Percentiles rank a stretch among this genome's conserved stretches.
phyloP scores from a whole-genome alignment of 169 alveolate genomes.

The Theileria annulata region DNA sequence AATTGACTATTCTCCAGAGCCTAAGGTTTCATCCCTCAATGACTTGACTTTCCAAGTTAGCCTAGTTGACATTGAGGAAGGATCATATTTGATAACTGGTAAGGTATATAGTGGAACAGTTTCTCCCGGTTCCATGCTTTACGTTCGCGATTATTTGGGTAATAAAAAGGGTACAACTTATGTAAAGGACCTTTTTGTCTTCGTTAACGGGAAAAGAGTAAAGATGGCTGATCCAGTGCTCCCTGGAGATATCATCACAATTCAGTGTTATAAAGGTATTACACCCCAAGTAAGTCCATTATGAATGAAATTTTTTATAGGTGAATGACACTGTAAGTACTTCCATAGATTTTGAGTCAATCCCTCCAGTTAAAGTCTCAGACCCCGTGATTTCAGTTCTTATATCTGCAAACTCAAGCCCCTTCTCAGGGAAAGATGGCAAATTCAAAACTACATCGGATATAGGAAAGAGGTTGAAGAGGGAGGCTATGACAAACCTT shows the following conservation, averaged over 20 bases:
- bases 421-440: conserved; percentile 91
- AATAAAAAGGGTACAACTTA: conserved; percentile 69
- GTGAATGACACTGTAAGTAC: conserved; percentile 78
- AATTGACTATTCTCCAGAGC: conserved; percentile 45
- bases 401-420: conserved; percentile 88
- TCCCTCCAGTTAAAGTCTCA: conserved; percentile 85
- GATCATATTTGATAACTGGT: conserved; percentile 77
- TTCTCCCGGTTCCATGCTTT: conserved; percentile 68
- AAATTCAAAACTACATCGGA: conserved; percentile 76
- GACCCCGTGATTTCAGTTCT: conserved; percentile 90
- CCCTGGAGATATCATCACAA: conserved; percentile 78
- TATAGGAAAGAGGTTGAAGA: conserved; percentile 86
- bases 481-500: conserved; percentile 89
- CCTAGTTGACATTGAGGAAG: conserved; percentile 76
- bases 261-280: conserved; percentile 72
- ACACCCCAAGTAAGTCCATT: conserved; percentile 43
- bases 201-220: conserved; percentile 69
- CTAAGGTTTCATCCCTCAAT: conserved; percentile 39
- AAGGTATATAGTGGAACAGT: conserved; percentile 78
- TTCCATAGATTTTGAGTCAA: conserved; percentile 59
- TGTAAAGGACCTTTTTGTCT: conserved; percentile 71
- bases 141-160: conserved; percentile 65
- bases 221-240: conserved; percentile 60
- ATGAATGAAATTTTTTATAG: neutral
- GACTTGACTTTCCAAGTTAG: conserved; percentile 73